Evolutionary conservation across 176 grass and related monocot genomes (phyloP), one percentile per base, ranked within the genome.

Genomic region (Oryza meyeriana): DNA sequence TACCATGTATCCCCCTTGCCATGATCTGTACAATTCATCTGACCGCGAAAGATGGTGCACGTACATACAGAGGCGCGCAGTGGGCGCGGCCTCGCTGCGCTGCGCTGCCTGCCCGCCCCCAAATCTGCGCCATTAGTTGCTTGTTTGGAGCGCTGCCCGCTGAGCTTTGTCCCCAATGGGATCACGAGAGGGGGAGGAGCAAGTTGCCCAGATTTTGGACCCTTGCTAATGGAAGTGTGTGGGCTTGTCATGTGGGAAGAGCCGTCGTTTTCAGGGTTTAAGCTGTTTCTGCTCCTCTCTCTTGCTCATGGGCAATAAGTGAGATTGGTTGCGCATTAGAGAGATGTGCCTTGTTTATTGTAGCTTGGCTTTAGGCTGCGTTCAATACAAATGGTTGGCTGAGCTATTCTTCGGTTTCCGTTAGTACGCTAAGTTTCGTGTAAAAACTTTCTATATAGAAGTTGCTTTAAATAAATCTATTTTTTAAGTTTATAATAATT

Each of bases 111-210:
- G 71, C 77, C 38, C 9, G 55, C 55, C 4, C 55, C 52, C 36
- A 77, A 87, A 87, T 83, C 64, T 29, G 74, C 22, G 14, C 52
- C 69, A 76, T 81, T 86, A 86, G 87, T 77, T 6, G 66, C 63
- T 86, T 61, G 89, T 74, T 80, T 81, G 26, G 78, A 92, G 82
- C 57, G 82, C 81, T 79, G 68, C 80, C 74, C 41, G 86, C 71
- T 62, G 83, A 40, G 24, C 50, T 42, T 82, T 86, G 84, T 78
- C 69, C 52, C 83, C 80, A 74, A 76, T 1, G 47, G 72, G 58
- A 84, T 94, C 92, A 94, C 92, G 91, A 75, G 92, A 87, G 65
- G 39, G 50, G 74, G 83, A 74, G 87, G 82, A 80, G 89, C 80
- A 89, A 92, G 66, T 76, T 85, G 80, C 89, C 66, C 89, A 84